Base-by-base conservation (phyloP, 2,329 filamentous ascomycete species). In the Lasiodiplodia sp. region DNA sequence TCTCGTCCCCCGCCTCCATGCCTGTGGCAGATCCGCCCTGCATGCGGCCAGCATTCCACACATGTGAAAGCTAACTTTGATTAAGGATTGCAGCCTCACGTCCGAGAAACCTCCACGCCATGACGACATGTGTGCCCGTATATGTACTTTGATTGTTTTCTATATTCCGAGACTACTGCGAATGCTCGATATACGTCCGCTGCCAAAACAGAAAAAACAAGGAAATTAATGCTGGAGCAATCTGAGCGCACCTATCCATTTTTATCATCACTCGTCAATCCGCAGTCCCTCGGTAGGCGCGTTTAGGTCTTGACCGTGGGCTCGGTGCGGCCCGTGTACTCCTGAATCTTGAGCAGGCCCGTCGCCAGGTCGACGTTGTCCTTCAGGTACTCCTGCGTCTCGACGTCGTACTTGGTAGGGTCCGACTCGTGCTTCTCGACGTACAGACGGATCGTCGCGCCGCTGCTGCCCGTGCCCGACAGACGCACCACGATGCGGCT, bases 391-490 rank as follows among this genome's bases (percentile, higher is more conserved):
- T 95, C 94, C 83, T 99, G 96, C 16, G 94, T 94, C 80, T 96
- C 93, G 76, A 91, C 80, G 69, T 85, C 88, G 78, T 96, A 96
- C 70, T 90, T 94, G 71, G 87, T 90, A 71, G 90, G 85, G 77
- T 98, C 93, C 72, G 84, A 88, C 81, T 92, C 94, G 85, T 98
- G 92, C 86, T 96, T 95, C 88, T 99, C 96, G 73, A 99, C 91
- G 83, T 99, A 99, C 73, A 99, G 86, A 71, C 96, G 92, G 79
- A 99, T 98, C 38, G 96, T 99, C 58, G 96, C 96, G 68, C 96
- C 96, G 62, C 93, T 96, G 75, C 92, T 96, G 72, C 96, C 96
- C 23, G 96, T 99, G 63, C 96, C 96, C 1, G 95, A 98, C 70
- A 99, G 86, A 75, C 96, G 92, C 69, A 98, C 94, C 65, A 99